Conservation (phyloP, 169 alveolate genomes). For the Plasmodium coatneyi region DNA sequence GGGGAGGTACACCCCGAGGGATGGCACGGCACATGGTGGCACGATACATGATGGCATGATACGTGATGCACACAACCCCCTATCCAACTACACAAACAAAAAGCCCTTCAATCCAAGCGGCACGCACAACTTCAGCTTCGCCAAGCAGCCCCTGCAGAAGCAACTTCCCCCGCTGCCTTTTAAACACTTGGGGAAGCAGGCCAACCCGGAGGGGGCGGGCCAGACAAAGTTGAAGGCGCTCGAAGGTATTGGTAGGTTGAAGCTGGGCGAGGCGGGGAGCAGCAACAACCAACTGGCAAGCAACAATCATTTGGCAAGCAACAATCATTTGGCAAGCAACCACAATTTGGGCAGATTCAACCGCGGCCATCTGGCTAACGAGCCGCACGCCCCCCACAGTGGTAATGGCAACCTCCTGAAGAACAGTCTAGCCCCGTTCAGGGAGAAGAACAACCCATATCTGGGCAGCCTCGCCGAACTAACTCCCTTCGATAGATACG, state of each 20-base stretch:
- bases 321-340: neutral
- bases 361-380: neutral
- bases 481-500: neutral
- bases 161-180: slow-evolving; percentile 3
- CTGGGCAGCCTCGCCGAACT: neutral
- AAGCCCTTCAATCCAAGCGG: neutral
- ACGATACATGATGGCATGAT: too few species aligned
- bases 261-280: neutral
- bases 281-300: too few species aligned
- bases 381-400: neutral
- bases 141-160: neutral
- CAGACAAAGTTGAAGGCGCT: neutral
- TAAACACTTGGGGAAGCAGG: neutral
- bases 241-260: neutral
- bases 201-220: neutral
- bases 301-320: too few species aligned
- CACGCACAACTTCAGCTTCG: neutral
- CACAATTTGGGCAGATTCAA: neutral
- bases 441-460: neutral
- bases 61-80: neutral
- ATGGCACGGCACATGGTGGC: neutral
- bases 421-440: neutral
- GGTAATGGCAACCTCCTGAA: neutral
- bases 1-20: slow-evolving; percentile 5
- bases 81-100: neutral